Evolutionary conservation across 495 filamentous ascomycete genomes (phyloP).

Genomic region (Pyrenula aspistea): DNA sequence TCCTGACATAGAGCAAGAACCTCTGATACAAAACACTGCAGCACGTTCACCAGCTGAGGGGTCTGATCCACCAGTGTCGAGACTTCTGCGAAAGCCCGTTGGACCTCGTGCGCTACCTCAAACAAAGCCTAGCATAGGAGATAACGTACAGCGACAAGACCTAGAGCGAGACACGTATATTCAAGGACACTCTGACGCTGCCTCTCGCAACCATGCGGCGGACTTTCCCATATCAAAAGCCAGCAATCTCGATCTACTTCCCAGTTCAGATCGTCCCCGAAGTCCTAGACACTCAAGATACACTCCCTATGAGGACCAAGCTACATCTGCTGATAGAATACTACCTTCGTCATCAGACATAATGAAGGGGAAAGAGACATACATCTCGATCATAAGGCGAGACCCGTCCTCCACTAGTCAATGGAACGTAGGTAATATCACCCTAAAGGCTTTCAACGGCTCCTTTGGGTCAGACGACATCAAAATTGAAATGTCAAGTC

Average conservation of each 20-base stretch:
- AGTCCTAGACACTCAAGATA: no score
- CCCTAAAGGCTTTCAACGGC: conserved; percentile 28
- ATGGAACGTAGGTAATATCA: conserved; percentile 65
- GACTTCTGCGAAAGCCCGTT: neutral
- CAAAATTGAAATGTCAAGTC: conserved; percentile 48
- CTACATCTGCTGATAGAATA: no score
- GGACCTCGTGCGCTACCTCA: neutral
- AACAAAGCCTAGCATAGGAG: conserved; percentile 8
- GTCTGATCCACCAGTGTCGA: neutral
- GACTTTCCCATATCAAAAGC: no score
- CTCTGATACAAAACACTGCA: no score
- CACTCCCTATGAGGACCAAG: no score
- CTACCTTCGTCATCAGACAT: conserved; percentile 8
- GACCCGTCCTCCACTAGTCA: conserved; percentile 69
- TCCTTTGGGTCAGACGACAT: conserved; percentile 18
- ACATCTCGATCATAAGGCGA: conserved; percentile 80
- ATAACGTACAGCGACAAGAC: conserved; percentile 19
- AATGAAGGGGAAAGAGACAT: conserved; percentile 20
- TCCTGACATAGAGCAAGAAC: no score
- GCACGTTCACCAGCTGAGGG: no score
- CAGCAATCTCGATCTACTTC: no score
- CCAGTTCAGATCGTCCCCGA: no score
- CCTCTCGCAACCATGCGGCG: no score
- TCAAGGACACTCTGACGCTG: no score
- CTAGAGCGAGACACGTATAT: no score